Evolutionary conservation across 352 stramenopile genomes (phyloP).

Genomic region (Phytophthora capsici): DNA sequence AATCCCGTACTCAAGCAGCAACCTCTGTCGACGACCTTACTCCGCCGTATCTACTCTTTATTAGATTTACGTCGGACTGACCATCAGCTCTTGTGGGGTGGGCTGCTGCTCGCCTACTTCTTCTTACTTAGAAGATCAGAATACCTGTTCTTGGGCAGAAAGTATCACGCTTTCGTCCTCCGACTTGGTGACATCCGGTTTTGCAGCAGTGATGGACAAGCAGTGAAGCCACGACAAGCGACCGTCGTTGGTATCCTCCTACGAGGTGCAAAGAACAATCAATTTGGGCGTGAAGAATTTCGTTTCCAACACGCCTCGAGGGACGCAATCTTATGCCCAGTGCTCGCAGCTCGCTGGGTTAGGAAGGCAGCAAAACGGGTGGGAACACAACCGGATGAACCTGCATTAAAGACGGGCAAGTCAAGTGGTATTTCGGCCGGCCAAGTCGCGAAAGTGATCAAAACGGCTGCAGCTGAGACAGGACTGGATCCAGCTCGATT

Average conservation of each 20-base stretch:
- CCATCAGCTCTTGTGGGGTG: not conserved
- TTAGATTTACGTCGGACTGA: not conserved
- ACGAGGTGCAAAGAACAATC: conserved; percentile 29
- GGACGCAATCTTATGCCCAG: too few species aligned
- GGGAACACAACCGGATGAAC: not conserved
- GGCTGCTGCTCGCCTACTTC: not conserved
- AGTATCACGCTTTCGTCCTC: conserved; percentile 11
- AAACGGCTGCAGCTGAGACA: not conserved
- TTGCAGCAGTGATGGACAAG: not conserved
- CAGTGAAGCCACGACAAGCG: not conserved
- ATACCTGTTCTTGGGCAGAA: not conserved
- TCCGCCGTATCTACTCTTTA: not conserved
- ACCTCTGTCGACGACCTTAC: too few species aligned
- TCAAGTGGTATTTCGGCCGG: not conserved
- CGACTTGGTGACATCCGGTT: conserved; percentile 12
- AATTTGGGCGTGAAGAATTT: conserved; percentile 28
- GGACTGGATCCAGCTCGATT: conserved; percentile 10
- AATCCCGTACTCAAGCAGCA: not conserved
- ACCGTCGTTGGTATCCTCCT: conserved; percentile 20
- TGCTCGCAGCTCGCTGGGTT: not conserved
- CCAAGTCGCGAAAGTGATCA: conserved; percentile 7
- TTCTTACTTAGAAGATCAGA: not conserved
- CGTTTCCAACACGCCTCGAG: conserved; percentile 21
- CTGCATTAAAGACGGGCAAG: not conserved
- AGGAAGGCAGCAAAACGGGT: not conserved